Conservation (phyloP, 208 protist species). For the Leishmania tarentolae region DNA sequence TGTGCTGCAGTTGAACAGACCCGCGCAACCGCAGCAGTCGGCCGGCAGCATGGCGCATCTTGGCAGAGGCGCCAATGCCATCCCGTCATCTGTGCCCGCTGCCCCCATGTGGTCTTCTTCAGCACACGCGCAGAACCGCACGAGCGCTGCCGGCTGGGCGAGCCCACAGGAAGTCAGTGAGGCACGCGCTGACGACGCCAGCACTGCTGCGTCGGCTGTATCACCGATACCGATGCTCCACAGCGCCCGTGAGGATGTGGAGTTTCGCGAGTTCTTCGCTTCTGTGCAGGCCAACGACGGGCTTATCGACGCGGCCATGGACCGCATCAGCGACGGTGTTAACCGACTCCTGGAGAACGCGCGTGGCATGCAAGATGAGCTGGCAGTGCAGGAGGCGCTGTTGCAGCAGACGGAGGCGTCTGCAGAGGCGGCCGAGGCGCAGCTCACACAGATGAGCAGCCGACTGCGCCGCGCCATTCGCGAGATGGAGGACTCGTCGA, state of each 20-base stretch:
- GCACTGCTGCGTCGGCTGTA: neutral
- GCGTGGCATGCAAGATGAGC: conserved; percentile 55
- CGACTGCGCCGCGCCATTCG: conserved; percentile 52
- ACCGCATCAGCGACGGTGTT: conserved; percentile 64
- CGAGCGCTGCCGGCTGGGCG: neutral
- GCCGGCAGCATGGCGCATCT: conserved; percentile 23
- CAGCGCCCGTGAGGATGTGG: conserved; percentile 56
- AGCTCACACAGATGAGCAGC: conserved; percentile 55
- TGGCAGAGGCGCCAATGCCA: conserved; percentile 20
- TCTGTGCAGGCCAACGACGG: conserved; percentile 53
- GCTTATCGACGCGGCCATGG: conserved; percentile 64
- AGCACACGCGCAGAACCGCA: neutral
- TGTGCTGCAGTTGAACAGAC: conserved; percentile 18
- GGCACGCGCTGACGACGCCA: neutral
- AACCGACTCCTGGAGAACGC: conserved; percentile 68
- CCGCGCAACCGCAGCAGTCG: conserved; percentile 18
- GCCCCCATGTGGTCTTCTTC: neutral
- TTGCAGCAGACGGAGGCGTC: conserved; percentile 54
- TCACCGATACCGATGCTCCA: conserved; percentile 13
- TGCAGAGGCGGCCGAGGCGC: conserved; percentile 39
- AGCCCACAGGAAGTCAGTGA: neutral
- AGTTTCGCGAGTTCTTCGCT: conserved; percentile 70
- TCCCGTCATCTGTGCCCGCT: neutral
- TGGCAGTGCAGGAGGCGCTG: conserved; percentile 52
- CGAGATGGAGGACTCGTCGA: conserved; percentile 56